Evolutionary conservation across 2,329 filamentous ascomycete species (phyloP), one percentile per base, ranked within the genome.

Genomic region (Cordyceps fumosorosea): DNA sequence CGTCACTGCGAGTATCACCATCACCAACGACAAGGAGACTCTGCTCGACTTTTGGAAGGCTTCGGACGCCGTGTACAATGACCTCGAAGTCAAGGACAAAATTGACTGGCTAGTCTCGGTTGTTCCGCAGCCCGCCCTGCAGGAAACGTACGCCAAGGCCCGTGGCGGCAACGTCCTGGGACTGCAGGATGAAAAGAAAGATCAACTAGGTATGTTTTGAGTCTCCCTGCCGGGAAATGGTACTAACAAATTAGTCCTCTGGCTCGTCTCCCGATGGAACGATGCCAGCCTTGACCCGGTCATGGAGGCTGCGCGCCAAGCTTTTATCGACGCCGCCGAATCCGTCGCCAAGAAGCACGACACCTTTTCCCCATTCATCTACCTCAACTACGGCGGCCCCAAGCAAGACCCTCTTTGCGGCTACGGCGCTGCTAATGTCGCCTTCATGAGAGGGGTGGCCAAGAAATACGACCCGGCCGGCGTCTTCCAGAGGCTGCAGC

Each of bases 371-470:
- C 59, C 62, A 3, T 66, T 65, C 53, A 50, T 67, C 32, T 80
- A 78, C 65, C 70, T 79, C 57, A 80, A 80, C 66, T 80, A 80
- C 62, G 77, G 76, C 6, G 69, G 70, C 26, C 63, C 67, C 37
- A 69, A 67, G 22, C 77, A 80, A 64, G 68, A 75, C 45, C 73
- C 75, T 1, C 66, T 79, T 34, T 62, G 64, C 34, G 66, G 73
- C 4, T 80, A 79, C 60, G 77, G 77, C 0, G 60, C 66, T 16
- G 68, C 70, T 7, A 79, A 75, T 42, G 60, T 75, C 20, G 68
- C 67, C 1, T 69, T 64, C 42, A 64, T 77, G 42, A 68, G 67
- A 62, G 57, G 26, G 3, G 62, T 72, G 5, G 67, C 70, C 5
- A 51, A 64, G 22, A 72, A 70, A 54, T 77, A 76, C 51, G 74